Conservation (phyloP, 2,329 filamentous ascomycete species). For the Aspergillus fumigatus region DNA sequence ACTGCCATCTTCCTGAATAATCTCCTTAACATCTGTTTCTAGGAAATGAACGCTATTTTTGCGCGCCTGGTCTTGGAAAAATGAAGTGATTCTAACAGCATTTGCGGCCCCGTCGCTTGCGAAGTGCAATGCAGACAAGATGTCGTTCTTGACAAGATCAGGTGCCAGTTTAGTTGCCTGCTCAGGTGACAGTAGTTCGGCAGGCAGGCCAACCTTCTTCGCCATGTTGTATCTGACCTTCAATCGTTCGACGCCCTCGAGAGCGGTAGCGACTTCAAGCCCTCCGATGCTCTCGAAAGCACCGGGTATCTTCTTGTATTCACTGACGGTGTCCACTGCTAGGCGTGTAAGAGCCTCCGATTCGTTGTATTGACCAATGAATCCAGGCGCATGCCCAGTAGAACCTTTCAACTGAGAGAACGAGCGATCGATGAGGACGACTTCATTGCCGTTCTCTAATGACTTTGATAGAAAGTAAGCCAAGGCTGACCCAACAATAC, state of each 20-base stretch:
- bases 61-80: slow-evolving; percentile 20
- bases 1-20: slow-evolving; percentile 13
- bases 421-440: slow-evolving; percentile 26
- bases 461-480: slow-evolving; percentile 26
- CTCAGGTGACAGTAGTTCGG: slow-evolving; percentile 20
- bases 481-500: slow-evolving; percentile 33
- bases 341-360: slow-evolving; percentile 26
- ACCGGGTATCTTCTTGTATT: slow-evolving; percentile 24
- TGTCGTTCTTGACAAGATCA: slow-evolving; percentile 23
- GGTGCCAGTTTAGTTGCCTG: slow-evolving; percentile 22
- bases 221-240: slow-evolving; percentile 16
- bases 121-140: slow-evolving; percentile 20
- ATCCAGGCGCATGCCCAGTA: slow-evolving; percentile 31
- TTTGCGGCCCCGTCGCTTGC: slow-evolving; percentile 26
- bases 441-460: slow-evolving; percentile 9
- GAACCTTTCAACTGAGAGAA: slow-evolving; percentile 24
- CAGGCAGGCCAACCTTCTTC: slow-evolving; percentile 18
- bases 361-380: slow-evolving; percentile 34
- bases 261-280: slow-evolving; percentile 21
- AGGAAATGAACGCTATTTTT: slow-evolving; percentile 19
- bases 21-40: slow-evolving; percentile 15
- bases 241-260: slow-evolving; percentile 15
- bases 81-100: slow-evolving; percentile 18
- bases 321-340: slow-evolving; percentile 26
- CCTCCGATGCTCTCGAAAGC: slow-evolving; percentile 26